These are phyloP conservation scores for Chaetomium sp. DNA, from an alignment of 2,329 filamentous ascomycete species.

Conservation along the genomic window DNA sequence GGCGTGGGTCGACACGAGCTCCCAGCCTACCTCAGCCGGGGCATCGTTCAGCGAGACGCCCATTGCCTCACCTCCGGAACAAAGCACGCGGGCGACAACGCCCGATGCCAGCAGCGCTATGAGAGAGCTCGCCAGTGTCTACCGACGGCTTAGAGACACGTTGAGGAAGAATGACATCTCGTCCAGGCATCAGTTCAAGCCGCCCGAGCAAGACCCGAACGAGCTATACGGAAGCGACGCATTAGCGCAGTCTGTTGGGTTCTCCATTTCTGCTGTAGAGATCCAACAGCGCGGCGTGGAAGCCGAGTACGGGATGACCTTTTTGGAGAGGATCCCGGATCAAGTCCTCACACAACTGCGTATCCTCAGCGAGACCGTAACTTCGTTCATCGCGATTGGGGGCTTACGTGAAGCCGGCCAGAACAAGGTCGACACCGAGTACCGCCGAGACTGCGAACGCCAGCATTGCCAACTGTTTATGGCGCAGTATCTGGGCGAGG, in stretches of 20 bases:
- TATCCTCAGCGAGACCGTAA: slow-evolving; percentile 79
- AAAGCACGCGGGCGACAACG: slow-evolving; percentile 11
- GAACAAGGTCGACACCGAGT: slow-evolving; percentile 60
- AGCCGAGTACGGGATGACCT: slow-evolving; percentile 62
- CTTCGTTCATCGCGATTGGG: slow-evolving; percentile 75
- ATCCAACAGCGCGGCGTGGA: slow-evolving; percentile 86
- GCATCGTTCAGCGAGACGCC: slow-evolving; percentile 40
- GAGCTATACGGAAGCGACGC: slow-evolving; percentile 51
- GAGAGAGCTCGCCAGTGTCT: slow-evolving; percentile 53
- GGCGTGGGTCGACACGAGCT: slow-evolving; percentile 36
- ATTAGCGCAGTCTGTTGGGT: slow-evolving; percentile 63
- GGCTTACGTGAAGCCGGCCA: slow-evolving; percentile 55
- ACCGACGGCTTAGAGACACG: slow-evolving; percentile 54
- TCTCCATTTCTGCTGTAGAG: slow-evolving; percentile 80
- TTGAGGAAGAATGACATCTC: slow-evolving; percentile 49
- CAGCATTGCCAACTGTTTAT: slow-evolving; percentile 74
- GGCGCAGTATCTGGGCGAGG: slow-evolving; percentile 44
- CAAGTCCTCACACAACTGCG: slow-evolving; percentile 80
- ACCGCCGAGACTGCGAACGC: slow-evolving; percentile 58
- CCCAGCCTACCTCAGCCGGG: slow-evolving; percentile 30
- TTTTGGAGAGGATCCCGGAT: slow-evolving; percentile 79
- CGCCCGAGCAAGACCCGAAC: slow-evolving; percentile 30
- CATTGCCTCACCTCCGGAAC: slow-evolving; percentile 29
- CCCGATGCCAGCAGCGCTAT: slow-evolving; percentile 34
- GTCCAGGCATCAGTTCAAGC: slow-evolving; percentile 32